Evolutionary conservation across 768 basidiomycete genomes (phyloP).

Genomic region (Cantharellus anzutake): DNA sequence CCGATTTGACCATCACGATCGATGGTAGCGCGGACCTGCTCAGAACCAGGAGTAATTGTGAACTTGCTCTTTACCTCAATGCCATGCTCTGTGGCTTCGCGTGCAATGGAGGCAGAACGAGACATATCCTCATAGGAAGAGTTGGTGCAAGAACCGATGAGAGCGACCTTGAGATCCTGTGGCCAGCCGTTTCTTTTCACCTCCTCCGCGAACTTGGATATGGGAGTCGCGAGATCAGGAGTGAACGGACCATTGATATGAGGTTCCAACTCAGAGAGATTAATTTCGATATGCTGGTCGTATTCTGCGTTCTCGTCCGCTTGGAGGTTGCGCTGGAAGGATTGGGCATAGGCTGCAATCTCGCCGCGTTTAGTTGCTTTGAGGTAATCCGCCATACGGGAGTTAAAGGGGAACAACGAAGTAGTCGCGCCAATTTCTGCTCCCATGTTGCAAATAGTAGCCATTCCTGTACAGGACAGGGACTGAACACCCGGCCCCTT

Average conservation of each 20-base stretch:
- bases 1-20: constrained; percentile 88
- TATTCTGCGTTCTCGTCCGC: constrained; percentile 83
- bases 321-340: constrained; percentile 76
- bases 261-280: constrained; percentile 93
- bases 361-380: constrained; percentile 82
- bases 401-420: constrained; percentile 96
- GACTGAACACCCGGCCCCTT: constrained; percentile 87
- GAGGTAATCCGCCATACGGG: constrained; percentile 83
- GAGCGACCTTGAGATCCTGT: constrained; percentile 84
- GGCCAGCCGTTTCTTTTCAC: constrained; percentile 97
- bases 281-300: constrained; percentile 86
- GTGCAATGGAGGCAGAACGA: constrained; percentile 85
- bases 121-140: constrained; percentile 99
- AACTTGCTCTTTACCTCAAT: constrained; percentile 81
- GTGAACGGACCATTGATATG: constrained; percentile 99
- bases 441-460: constrained; percentile 99
- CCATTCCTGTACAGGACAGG: constrained; percentile 97
- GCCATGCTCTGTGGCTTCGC: constrained; percentile 75
- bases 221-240: constrained; percentile 96
- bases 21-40: constrained; percentile 96
- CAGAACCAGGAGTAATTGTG: constrained; percentile 95
- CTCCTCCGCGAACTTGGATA: constrained; percentile 83
- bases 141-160: constrained; percentile 99
- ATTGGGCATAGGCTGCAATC: constrained; percentile 75
- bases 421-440: constrained; percentile 99